phyloP scores from a whole-genome alignment of 1,284 basidiomycete genomes.

The Sporisorium sorghi region DNA sequence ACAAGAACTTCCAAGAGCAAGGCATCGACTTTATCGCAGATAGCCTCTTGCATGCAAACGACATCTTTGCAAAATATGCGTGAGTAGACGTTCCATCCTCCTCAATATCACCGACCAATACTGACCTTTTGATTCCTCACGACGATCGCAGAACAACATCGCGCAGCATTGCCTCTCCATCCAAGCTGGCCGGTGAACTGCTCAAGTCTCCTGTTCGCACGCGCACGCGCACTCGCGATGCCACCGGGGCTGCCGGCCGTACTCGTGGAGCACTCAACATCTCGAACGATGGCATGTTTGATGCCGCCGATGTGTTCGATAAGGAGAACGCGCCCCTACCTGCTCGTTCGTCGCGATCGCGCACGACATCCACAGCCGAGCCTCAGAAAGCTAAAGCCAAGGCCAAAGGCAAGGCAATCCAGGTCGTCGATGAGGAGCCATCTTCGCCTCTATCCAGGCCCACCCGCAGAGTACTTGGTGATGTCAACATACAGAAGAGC shows the following conservation, averaged over 20 bases:
- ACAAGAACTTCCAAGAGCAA: conserved; percentile 32
- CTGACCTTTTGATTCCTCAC: conserved; percentile 1
- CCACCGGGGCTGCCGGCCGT: conserved; percentile 4
- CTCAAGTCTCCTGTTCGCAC: conserved; percentile 56
- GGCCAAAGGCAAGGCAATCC: conserved; percentile 19
- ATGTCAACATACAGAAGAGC: conserved; percentile 27
- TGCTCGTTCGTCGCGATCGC: conserved; percentile 23
- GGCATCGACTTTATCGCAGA: conserved; percentile 49
- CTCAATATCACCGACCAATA: background rate
- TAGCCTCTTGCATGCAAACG: conserved; percentile 48
- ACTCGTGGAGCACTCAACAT: conserved; percentile 15
- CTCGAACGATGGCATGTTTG: conserved; percentile 21
- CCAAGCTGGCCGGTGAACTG: conserved; percentile 55
- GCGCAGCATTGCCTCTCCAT: conserved; percentile 35
- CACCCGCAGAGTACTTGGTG: conserved; percentile 33
- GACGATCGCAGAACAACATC: conserved; percentile 32
- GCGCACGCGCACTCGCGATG: conserved; percentile 31
- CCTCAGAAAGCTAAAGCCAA: conserved; percentile 37
- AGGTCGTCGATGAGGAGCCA: conserved; percentile 8
- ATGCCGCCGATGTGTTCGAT: conserved; percentile 28
- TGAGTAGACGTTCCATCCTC: conserved; percentile 15
- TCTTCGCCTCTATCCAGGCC: conserved; percentile 12
- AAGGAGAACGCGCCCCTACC: conserved; percentile 46
- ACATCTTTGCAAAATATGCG: conserved; percentile 51
- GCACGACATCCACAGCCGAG: conserved; percentile 19